Percentiles rank a stretch among this genome's conserved stretches.
phyloP scores from a whole-genome alignment of 2,329 filamentous ascomycete genomes.

The Aspergillus sp. region DNA sequence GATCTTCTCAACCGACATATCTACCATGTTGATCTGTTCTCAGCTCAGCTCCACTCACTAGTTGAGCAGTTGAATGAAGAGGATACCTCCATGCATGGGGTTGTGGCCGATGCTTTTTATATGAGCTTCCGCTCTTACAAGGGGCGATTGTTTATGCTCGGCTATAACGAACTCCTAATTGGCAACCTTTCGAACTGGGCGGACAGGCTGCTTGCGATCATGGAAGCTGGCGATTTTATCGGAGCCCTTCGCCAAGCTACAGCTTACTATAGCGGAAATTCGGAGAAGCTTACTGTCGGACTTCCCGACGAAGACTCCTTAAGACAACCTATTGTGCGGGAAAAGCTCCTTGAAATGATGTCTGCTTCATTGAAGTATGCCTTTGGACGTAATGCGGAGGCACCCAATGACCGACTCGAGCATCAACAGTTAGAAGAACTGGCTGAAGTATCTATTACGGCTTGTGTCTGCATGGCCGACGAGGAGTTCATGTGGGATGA shows the following conservation, averaged over 20 bases:
- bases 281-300: constrained; percentile 93
- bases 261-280: constrained; percentile 84
- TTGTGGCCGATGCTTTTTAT: constrained; percentile 94
- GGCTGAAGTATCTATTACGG: constrained; percentile 77
- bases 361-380: constrained; percentile 86
- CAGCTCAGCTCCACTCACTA: constrained; percentile 75
- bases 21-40: constrained; percentile 88
- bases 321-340: constrained; percentile 78
- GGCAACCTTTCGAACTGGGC: constrained; percentile 96
- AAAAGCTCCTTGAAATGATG: constrained; percentile 92
- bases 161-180: constrained; percentile 90
- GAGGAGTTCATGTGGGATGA: constrained; percentile 86
- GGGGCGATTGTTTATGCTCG: constrained; percentile 84
- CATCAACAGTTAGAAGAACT: constrained; percentile 71
- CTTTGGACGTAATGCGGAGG: constrained; percentile 64
- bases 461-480: constrained; percentile 75
- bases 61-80: constrained; percentile 88
- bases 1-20: constrained; percentile 90
- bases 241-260: constrained; percentile 87
- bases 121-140: constrained; percentile 98
- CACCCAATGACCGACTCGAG: constrained; percentile 51
- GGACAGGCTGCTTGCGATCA: constrained; percentile 84
- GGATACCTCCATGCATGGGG: constrained; percentile 86
- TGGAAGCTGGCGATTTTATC: constrained; percentile 96
- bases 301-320: constrained; percentile 77